phyloP scores from a whole-genome alignment of 805 yeast species.

The Lachancea nothofagi region DNA sequence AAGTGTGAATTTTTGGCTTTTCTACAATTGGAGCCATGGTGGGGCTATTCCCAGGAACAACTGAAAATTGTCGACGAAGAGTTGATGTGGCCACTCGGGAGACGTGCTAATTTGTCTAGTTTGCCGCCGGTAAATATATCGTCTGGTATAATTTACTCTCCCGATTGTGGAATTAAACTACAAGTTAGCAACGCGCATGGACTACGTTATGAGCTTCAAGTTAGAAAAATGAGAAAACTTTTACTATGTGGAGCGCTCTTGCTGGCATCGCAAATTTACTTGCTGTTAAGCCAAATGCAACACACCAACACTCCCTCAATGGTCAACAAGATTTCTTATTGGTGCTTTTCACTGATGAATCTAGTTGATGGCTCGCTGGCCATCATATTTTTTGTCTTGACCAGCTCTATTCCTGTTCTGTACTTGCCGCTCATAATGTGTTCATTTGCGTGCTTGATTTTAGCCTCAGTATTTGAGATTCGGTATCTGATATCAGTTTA shows the following conservation, averaged over 20 bases:
- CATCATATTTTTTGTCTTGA: slow-evolving; percentile 53
- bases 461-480: slow-evolving; percentile 70
- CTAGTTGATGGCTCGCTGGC: slow-evolving; percentile 66
- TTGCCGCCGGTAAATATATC: slow-evolving; percentile 54
- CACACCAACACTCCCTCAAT: slow-evolving; percentile 73
- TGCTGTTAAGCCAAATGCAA: slow-evolving; percentile 65
- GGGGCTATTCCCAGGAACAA: slow-evolving; percentile 43
- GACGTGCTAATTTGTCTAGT: slow-evolving; percentile 50
- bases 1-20: slow-evolving; percentile 70
- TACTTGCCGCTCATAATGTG: slow-evolving; percentile 65
- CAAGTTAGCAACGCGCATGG: slow-evolving; percentile 43
- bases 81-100: slow-evolving; percentile 64
- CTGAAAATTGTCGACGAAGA: slow-evolving; percentile 66
- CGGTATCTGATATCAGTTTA: slow-evolving; percentile 64
- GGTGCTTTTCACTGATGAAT: slow-evolving; percentile 58
- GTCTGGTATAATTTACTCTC: slow-evolving; percentile 67
- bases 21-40: slow-evolving; percentile 63
- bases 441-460: slow-evolving; percentile 61
- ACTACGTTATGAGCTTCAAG: slow-evolving; percentile 45
- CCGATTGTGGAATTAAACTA: slow-evolving; percentile 74
- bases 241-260: slow-evolving; percentile 41
- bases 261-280: slow-evolving; percentile 47
- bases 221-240: slow-evolving; percentile 36
- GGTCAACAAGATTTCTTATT: slow-evolving; percentile 65
- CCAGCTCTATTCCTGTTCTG: slow-evolving; percentile 49